Percentiles rank a stretch among this genome's conserved stretches.
phyloP scores from a whole-genome alignment of 805 yeast genomes.

The Cyberlindnera mrakii region DNA sequence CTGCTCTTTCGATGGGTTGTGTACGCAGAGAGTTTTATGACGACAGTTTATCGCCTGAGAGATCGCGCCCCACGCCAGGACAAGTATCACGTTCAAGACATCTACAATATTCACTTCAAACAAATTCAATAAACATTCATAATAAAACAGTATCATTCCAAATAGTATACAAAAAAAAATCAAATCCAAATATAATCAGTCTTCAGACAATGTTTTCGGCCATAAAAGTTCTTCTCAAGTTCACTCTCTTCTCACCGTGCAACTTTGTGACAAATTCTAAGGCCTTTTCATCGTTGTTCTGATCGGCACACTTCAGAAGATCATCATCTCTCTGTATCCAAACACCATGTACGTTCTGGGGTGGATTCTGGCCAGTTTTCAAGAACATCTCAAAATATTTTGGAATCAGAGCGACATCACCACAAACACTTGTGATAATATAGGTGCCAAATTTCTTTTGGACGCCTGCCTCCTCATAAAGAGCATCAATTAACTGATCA shows the following conservation, averaged over 20 bases:
- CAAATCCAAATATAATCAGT: neutral
- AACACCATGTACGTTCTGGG: conserved; percentile 36
- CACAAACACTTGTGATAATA: conserved; percentile 37
- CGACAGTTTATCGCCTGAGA: too few species aligned
- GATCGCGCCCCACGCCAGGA: too few species aligned
- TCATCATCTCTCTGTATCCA: conserved; percentile 41
- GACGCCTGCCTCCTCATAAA: conserved; percentile 37
- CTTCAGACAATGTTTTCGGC: conserved; percentile 28
- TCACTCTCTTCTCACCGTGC: conserved; percentile 37
- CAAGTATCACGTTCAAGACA: too few species aligned
- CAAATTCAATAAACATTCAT: too few species aligned
- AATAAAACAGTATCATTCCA: too few species aligned
- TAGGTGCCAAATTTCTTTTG: conserved; percentile 36
- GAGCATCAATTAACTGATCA: conserved; percentile 33
- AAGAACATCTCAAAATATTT: conserved; percentile 35
- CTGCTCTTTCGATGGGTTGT: too few species aligned
- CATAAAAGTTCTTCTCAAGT: conserved; percentile 34
- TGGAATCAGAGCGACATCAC: conserved; percentile 37
- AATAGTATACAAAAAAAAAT: neutral
- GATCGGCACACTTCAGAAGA: conserved; percentile 21
- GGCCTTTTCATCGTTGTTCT: conserved; percentile 27
- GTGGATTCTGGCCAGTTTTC: conserved; percentile 36
- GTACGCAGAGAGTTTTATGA: too few species aligned
- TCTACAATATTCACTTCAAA: too few species aligned
- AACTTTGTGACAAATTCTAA: conserved; percentile 28